Evolutionary conservation across 768 basidiomycete species (phyloP).

Genomic region (Termitomyces sp.): DNA sequence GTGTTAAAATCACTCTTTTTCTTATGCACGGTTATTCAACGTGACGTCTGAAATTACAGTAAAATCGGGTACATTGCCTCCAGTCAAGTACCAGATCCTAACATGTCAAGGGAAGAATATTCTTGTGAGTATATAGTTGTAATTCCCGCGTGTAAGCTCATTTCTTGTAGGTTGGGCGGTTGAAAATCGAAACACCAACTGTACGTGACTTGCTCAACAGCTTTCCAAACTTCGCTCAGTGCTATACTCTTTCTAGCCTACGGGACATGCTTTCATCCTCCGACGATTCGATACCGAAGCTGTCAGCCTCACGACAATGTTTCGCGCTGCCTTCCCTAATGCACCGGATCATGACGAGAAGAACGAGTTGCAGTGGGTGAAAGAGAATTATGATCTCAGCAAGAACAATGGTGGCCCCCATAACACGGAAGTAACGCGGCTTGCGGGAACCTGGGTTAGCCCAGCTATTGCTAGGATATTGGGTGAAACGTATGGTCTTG

Average conservation of each 20-base stretch:
- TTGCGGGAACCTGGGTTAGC: conserved; percentile 88
- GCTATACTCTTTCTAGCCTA: conserved; percentile 38
- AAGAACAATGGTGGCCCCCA: conserved; percentile 73
- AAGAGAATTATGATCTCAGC: conserved; percentile 65
- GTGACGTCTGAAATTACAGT: conserved; percentile 21
- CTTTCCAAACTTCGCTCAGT: conserved; percentile 12
- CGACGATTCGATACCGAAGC: conserved; percentile 91
- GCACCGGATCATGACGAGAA: conserved; percentile 75
- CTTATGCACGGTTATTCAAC: conserved; percentile 7
- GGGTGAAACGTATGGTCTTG: conserved; percentile 62
- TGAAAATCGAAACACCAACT: conserved; percentile 80
- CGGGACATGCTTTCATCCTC: conserved; percentile 89
- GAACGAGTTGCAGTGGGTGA: conserved; percentile 78
- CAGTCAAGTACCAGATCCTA: conserved; percentile 90
- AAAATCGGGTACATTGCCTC: conserved; percentile 40
- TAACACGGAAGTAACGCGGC: conserved; percentile 56
- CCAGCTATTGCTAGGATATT: conserved; percentile 59
- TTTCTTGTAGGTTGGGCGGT: conserved; percentile 62
- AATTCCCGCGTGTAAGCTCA: background rate
- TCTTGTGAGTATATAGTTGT: conserved; percentile 25
- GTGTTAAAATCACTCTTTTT: conserved; percentile 14
- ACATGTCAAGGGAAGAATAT: conserved; percentile 85
- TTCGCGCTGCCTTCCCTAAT: conserved; percentile 87
- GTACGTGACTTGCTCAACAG: conserved; percentile 36
- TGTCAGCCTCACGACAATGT: conserved; percentile 93